These are phyloP conservation scores for Fusarium albidum DNA, from an alignment of 2,329 filamentous ascomycete genomes.

Conservation along the genomic window DNA sequence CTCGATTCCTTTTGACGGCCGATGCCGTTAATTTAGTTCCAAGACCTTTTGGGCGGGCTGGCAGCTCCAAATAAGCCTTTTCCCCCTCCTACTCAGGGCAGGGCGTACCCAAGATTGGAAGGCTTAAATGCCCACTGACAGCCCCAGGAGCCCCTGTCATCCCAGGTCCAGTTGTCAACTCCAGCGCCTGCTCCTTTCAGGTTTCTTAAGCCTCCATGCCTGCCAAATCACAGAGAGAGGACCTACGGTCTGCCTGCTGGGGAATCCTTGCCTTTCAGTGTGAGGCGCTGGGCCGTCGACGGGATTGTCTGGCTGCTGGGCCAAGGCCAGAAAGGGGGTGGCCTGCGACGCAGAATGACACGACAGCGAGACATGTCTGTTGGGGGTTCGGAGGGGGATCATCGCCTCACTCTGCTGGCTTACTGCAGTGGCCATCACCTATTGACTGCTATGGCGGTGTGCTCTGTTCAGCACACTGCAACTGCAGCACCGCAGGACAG, in stretches of 20 bases:
- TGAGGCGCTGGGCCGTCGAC: conserved; percentile 24
- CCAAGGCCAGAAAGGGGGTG: background rate
- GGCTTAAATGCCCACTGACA: too few species aligned
- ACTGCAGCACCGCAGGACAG: too few species aligned
- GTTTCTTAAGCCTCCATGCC: too few species aligned
- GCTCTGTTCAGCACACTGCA: too few species aligned
- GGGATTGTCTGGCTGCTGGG: background rate
- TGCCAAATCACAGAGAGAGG: conserved; percentile 19
- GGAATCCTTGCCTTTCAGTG: conserved; percentile 39
- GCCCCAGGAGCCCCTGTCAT: too few species aligned
- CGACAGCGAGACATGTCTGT: conserved; percentile 17
- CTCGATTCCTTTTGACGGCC: background rate
- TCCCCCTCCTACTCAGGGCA: background rate
- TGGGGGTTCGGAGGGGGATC: conserved; percentile 13
- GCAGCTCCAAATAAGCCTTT: conserved; percentile 4
- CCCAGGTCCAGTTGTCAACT: too few species aligned
- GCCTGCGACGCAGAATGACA: conserved; percentile 28
- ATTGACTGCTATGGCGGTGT: too few species aligned
- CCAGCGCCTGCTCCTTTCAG: too few species aligned
- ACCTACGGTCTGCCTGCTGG: too few species aligned
- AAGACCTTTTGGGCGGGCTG: conserved; percentile 1
- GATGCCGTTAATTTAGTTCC: too few species aligned
- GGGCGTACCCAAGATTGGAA: too few species aligned
- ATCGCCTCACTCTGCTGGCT: conserved; percentile 33
- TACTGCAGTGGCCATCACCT: too few species aligned